Conservation (phyloP, 768 basidiomycete genomes). For the Trametes maxima region DNA sequence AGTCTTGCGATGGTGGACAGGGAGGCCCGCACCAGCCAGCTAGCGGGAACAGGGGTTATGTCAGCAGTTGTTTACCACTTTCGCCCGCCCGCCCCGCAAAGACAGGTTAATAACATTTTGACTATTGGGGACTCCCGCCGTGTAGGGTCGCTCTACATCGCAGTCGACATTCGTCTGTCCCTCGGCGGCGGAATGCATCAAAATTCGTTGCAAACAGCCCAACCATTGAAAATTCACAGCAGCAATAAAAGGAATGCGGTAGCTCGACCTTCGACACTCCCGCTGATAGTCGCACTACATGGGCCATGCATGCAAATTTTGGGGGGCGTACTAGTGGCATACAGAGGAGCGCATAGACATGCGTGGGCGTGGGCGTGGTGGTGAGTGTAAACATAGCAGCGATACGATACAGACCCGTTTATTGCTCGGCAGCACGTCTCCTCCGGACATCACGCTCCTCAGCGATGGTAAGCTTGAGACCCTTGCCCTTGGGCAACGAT, state of each 20-base stretch:
- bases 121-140: too few relatives aligned
- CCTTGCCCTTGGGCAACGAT: constrained; percentile 97
- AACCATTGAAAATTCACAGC: too few relatives aligned
- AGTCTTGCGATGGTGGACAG: too few relatives aligned
- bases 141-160: too few relatives aligned
- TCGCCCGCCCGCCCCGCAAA: too few relatives aligned
- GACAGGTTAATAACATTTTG: too few relatives aligned
- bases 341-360: constrained; percentile 35
- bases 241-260: too few relatives aligned
- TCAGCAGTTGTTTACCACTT: too few relatives aligned
- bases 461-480: constrained; percentile 95
- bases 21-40: neutral
- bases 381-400: constrained; percentile 23
- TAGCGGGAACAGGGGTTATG: too few relatives aligned
- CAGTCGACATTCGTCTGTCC: too few relatives aligned
- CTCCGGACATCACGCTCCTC: constrained; percentile 95
- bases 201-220: too few relatives aligned
- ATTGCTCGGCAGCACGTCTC: constrained; percentile 74
- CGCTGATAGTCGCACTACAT: constrained; percentile 1
- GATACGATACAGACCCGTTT: constrained; percentile 36
- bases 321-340: constrained; percentile 33
- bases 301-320: constrained; percentile 31
- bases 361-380: constrained; percentile 24
- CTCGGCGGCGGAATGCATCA: too few relatives aligned
- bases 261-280: neutral